phyloP scores from a whole-genome alignment of 169 alveolate genomes.

The Babesia bigemina region DNA sequence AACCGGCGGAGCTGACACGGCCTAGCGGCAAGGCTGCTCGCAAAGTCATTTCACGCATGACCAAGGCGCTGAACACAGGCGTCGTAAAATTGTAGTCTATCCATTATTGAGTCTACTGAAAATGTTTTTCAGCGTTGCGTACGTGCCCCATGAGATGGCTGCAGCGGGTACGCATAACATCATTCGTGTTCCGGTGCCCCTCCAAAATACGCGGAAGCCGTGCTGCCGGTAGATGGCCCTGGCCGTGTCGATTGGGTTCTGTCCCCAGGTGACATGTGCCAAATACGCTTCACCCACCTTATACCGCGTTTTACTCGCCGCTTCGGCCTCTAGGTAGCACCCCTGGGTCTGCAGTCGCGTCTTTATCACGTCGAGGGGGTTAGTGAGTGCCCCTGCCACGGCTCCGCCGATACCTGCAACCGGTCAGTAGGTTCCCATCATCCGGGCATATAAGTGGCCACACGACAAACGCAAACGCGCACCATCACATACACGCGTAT shows the following conservation, averaged over 20 bases:
- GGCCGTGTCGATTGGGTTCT: conserved; percentile 69
- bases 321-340: conserved; percentile 25
- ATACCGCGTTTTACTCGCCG: conserved; percentile 2
- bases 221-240: conserved; percentile 74
- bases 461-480: not conserved
- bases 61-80: conserved; percentile 23
- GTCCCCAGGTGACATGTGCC: not conserved
- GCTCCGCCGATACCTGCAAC: conserved; percentile 96
- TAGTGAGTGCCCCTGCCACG: conserved; percentile 92
- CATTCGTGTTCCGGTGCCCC: conserved; percentile 91
- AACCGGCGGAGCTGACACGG: conserved; percentile 21
- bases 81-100: conserved; percentile 22
- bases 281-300: not conserved
- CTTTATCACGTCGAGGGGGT: conserved; percentile 95
- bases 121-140: conserved; percentile 86
- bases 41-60: conserved; percentile 13
- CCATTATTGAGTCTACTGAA: conserved; percentile 10
- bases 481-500: no score
- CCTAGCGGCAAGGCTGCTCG: conserved; percentile 27
- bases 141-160: conserved; percentile 95
- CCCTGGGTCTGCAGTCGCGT: conserved; percentile 94
- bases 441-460: not conserved
- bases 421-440: not conserved
- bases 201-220: conserved; percentile 88
- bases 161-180: conserved; percentile 90